Percentiles rank a stretch among this genome's conserved stretches.
Evolutionary conservation across 1,139 yeast genomes (phyloP).

Genomic region (Candida pseudocylindracea): DNA sequence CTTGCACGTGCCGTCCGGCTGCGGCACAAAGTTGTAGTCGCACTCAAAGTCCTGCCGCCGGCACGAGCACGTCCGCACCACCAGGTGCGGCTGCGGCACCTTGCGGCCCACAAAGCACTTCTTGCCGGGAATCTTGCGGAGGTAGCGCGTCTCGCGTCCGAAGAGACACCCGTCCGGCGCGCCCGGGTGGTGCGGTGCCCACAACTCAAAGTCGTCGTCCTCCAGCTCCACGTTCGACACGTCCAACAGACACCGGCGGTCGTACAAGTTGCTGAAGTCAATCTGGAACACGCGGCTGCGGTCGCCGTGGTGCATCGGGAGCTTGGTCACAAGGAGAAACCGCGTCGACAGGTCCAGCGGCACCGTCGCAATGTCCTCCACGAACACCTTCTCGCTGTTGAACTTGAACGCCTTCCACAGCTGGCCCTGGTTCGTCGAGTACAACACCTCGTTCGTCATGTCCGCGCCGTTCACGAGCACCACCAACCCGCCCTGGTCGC

Average conservation of each 20-base stretch:
- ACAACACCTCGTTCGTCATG: slow-evolving; percentile 33
- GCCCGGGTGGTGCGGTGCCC: slow-evolving; percentile 59
- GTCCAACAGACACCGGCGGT: slow-evolving; percentile 51
- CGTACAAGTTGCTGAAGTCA: slow-evolving; percentile 48
- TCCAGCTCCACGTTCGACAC: slow-evolving; percentile 20
- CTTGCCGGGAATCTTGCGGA: slow-evolving; percentile 41
- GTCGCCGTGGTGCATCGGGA: slow-evolving; percentile 4
- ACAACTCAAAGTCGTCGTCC: slow-evolving; percentile 57
- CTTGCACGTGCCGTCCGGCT: slow-evolving; percentile 68
- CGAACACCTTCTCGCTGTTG: slow-evolving; percentile 26
- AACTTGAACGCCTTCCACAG: slow-evolving; percentile 55
- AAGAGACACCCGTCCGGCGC: slow-evolving; percentile 49
- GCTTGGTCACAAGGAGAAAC: slow-evolving; percentile 28
- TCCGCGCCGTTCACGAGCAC: slow-evolving; percentile 41
- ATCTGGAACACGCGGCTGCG: slow-evolving; percentile 21
- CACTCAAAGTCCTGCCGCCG: slow-evolving; percentile 83
- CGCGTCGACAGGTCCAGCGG: slow-evolving; percentile 76
- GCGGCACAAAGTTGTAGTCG: slow-evolving; percentile 62
- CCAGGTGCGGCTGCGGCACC: no score
- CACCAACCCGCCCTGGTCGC: slow-evolving; percentile 80
- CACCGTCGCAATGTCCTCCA: slow-evolving; percentile 68
- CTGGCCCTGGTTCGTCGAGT: slow-evolving; percentile 62
- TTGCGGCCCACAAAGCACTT: slow-evolving; percentile 54
- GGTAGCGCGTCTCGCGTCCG: slow-evolving; percentile 68
- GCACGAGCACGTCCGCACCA: slow-evolving; percentile 42